A percentile compares a stretch with the other conserved stretches of the same genome.
Evolutionary conservation across 495 filamentous ascomycete genomes (phyloP).

Genomic region (Tetracladium marchalianum): DNA sequence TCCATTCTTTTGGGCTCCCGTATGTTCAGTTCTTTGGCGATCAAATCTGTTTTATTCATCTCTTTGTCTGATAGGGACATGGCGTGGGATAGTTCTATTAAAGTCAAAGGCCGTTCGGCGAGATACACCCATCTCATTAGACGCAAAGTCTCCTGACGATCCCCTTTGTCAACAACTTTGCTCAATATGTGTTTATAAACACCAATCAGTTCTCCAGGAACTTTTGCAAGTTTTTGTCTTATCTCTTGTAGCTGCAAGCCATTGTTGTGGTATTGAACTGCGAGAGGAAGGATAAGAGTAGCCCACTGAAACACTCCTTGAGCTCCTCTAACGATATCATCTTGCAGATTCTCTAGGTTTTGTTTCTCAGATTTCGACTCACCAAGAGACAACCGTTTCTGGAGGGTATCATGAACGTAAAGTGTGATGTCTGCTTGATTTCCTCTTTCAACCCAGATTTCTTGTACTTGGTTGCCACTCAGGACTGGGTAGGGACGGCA

Average conservation of each 20-base stretch:
- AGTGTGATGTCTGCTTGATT: slow-evolving; percentile 22
- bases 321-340: slow-evolving; percentile 18
- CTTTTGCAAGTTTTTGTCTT: slow-evolving; percentile 9
- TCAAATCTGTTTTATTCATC: not conserved
- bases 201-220: slow-evolving; percentile 16
- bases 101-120: slow-evolving; percentile 17
- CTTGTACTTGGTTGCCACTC: slow-evolving; percentile 5
- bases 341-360: not conserved
- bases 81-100: slow-evolving; percentile 24
- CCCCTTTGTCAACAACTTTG: not conserved
- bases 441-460: slow-evolving; percentile 20
- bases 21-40: too few species aligned
- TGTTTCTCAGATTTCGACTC: not conserved
- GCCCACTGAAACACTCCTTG: slow-evolving; percentile 27
- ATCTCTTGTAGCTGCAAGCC: slow-evolving; percentile 8
- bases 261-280: slow-evolving; percentile 8
- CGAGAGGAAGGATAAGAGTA: slow-evolving; percentile 3
- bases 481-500: slow-evolving; percentile 29
- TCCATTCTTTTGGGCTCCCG: slow-evolving; percentile 10
- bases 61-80: slow-evolving; percentile 12
- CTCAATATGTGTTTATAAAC: slow-evolving; percentile 24
- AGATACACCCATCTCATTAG: slow-evolving; percentile 29
- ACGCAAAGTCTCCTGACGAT: slow-evolving; percentile 9
- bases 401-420: slow-evolving; percentile 14
- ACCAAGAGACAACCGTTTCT: not conserved